Conservation (phyloP, 2,329 filamentous ascomycete genomes). For the Stagonosporopsis vannaccii region DNA sequence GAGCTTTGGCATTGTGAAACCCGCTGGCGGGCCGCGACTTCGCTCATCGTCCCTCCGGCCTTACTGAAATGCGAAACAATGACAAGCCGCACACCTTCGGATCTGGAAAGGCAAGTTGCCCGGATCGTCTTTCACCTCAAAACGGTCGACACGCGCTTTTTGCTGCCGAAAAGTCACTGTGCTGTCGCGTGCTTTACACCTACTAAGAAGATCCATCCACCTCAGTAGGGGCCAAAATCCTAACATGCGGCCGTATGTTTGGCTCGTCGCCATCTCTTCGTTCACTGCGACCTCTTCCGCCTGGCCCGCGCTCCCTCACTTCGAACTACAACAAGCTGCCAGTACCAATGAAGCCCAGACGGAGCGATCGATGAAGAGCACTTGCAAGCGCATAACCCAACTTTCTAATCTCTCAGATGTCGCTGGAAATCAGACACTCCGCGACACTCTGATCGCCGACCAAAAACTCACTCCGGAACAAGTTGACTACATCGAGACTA, state of each 20-base stretch:
- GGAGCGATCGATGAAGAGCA: neutral
- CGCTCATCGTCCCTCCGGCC: neutral
- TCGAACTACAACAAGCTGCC: conserved; percentile 11
- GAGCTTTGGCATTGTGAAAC: conserved; percentile 19
- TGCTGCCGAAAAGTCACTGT: neutral
- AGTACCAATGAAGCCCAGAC: neutral
- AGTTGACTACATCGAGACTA: conserved; percentile 29
- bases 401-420: conserved; percentile 34
- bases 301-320: conserved; percentile 7
- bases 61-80: conserved; percentile 17
- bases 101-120: conserved; percentile 1
- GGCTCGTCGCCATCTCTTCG: neutral
- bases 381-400: conserved; percentile 32
- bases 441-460: conserved; percentile 31
- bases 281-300: conserved; percentile 1
- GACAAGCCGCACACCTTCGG: conserved; percentile 12
- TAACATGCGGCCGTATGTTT: conserved; percentile 3
- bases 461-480: conserved; percentile 31
- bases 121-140: neutral
- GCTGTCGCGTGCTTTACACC: neutral
- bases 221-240: neutral
- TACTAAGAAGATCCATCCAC: neutral
- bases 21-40: neutral
- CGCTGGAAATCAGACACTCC: conserved; percentile 35
- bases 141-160: neutral